A percentile compares a stretch with the other conserved stretches of the same genome.
These are phyloP conservation scores for Elsinoe arachidis DNA, from an alignment of 2,329 filamentous ascomycete genomes.

Conservation along the genomic window DNA sequence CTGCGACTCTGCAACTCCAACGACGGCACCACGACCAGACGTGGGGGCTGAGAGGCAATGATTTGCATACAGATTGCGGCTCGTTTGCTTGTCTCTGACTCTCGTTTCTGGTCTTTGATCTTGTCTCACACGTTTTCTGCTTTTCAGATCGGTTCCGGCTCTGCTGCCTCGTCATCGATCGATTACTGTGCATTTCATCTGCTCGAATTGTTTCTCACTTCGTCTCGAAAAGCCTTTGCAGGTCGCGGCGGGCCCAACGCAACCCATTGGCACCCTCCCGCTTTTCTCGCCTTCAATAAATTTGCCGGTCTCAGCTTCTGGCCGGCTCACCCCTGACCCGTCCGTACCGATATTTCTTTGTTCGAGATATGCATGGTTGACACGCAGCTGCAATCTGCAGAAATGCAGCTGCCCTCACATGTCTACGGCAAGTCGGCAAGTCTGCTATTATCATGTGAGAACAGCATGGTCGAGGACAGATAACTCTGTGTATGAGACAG, in stretches of 20 bases:
- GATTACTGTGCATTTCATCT: background rate
- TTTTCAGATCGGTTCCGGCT: background rate
- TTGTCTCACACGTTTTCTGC: background rate
- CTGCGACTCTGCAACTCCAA: background rate
- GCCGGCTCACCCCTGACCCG: slow-evolving; percentile 9
- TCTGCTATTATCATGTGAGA: background rate
- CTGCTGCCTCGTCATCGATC: background rate
- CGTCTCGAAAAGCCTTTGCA: background rate
- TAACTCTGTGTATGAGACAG: background rate
- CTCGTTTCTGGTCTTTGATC: background rate
- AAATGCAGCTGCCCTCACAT: background rate
- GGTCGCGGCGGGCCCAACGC: background rate
- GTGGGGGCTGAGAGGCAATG: background rate
- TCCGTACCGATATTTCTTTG: slow-evolving; percentile 5
- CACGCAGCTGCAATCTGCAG: background rate
- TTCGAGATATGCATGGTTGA: background rate
- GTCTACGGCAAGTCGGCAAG: slow-evolving; percentile 1
- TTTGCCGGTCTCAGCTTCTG: slow-evolving; percentile 13
- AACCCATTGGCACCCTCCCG: background rate
- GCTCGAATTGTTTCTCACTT: background rate
- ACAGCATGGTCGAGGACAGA: background rate
- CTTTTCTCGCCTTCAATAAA: background rate
- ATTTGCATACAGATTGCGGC: slow-evolving; percentile 8
- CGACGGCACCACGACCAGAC: background rate
- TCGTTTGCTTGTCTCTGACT: background rate